Conservation (phyloP, 441 rosid genomes). For the Populus tomentosa region DNA sequence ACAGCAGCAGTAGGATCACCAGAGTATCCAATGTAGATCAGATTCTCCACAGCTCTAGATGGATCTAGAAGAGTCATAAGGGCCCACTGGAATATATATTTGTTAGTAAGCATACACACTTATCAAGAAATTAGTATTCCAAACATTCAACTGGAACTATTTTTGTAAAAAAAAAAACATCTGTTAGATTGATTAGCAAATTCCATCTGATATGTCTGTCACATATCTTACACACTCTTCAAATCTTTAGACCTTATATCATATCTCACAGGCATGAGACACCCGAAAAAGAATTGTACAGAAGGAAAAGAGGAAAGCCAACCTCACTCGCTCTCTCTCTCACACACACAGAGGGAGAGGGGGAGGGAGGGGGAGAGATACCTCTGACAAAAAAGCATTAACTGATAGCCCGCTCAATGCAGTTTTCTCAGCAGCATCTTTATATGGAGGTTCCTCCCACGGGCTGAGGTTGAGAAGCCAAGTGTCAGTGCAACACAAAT, state of each 20-base stretch:
- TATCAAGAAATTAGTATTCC: neutral
- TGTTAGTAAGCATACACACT: neutral
- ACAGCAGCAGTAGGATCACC: conserved; percentile 56
- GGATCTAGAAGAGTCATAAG: conserved; percentile 82
- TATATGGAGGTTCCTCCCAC: conserved; percentile 76
- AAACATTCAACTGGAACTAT: neutral
- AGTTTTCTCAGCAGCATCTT: conserved; percentile 58
- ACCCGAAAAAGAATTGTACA: neutral
- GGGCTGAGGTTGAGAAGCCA: conserved; percentile 45
- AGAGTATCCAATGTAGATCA: conserved; percentile 62
- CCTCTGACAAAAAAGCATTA: conserved; percentile 75
- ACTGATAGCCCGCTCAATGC: conserved; percentile 58
- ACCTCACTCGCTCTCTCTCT: neutral
- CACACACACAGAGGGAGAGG: neutral
- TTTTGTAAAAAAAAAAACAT: neutral
- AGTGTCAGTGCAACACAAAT: neutral
- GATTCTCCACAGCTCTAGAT: conserved; percentile 56
- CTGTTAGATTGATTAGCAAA: neutral
- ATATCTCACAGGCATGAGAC: neutral
- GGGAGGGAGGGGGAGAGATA: conserved; percentile 20
- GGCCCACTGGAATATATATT: conserved; percentile 65
- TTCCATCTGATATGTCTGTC: neutral
- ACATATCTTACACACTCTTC: neutral
- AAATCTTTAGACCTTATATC: neutral
- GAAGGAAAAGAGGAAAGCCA: neutral